Base-by-base conservation (phyloP, 2,329 filamentous ascomycete species). In the Phoma sp. region DNA sequence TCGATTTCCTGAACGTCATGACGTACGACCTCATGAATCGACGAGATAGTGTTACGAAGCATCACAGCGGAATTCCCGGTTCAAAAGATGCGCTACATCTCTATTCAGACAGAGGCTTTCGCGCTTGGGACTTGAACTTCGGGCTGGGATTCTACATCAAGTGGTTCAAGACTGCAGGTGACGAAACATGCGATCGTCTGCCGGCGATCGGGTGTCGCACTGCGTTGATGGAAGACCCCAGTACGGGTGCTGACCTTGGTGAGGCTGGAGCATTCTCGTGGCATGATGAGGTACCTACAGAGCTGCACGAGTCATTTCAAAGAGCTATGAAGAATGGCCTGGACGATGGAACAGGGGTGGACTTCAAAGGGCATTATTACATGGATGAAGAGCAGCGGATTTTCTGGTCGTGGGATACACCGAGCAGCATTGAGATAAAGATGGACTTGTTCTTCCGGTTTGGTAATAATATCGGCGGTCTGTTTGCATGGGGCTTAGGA, bases 331-430 rank as follows among this genome's bases (percentile, higher is more conserved):
- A 73, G 0, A 58, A 81, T 7, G 87, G 86, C 1, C 67, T 69
- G 40, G 85, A 85, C 27, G 89, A 91, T 59, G 71, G 80, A 1
- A 62, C 75, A 2, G 72, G 76, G 2, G 88, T 88, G 19, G 88
- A 88, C 3, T 29, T 39, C 17, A 17, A 29, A 17, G 51, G 51
- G 0, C 83, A 86, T 68, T 91, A 88, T 69, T 91, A 84, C 73
- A 89, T 84, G 80, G 89, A 92, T 66, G 56, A 69, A 0, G 57
- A 76, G 4, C 78, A 84, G 61, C 75, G 81, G 49, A 69, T 88
- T 25, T 92, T 89, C 82, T 92, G 89, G 89, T 87, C 87, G 0
- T 92, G 87, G 79, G 90, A 92, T 57, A 88, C 86, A 0, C 78
- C 82, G 0, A 78, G 79, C 10, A 79, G 85, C 12, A 86, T 92